Conservation (phyloP, 2,329 filamentous ascomycete genomes). For the Mycogone perniciosa region DNA sequence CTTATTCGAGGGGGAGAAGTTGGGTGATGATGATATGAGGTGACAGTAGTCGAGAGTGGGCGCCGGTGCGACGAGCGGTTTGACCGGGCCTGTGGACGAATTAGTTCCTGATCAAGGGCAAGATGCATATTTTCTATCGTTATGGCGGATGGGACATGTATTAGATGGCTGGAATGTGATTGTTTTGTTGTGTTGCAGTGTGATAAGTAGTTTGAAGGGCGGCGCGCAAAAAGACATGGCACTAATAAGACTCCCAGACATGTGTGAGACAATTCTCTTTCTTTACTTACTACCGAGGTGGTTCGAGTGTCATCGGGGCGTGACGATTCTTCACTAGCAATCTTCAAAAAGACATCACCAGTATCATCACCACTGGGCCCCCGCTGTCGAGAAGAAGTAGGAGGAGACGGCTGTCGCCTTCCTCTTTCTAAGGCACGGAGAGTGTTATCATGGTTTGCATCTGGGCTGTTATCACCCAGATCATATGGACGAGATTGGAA, state of each 20-base stretch:
- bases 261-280: conserved; percentile 15
- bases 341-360: conserved; percentile 53
- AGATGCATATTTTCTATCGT: background rate
- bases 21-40: conserved; percentile 42
- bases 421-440: conserved; percentile 46
- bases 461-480: conserved; percentile 35
- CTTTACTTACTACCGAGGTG: conserved; percentile 34
- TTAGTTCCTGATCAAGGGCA: background rate
- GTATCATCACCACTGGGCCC: conserved; percentile 43
- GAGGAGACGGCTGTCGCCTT: conserved; percentile 17
- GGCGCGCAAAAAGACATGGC: background rate
- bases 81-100: conserved; percentile 38
- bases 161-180: background rate
- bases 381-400: conserved; percentile 31
- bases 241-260: background rate
- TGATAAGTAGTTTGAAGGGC: background rate
- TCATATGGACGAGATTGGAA: conserved; percentile 39
- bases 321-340: conserved; percentile 47
- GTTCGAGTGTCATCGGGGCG: conserved; percentile 32
- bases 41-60: conserved; percentile 46
- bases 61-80: conserved; percentile 43
- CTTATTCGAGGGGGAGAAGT: conserved; percentile 44
- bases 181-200: background rate
- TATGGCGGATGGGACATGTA: background rate
- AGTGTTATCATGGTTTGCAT: conserved; percentile 43